Evolutionary conservation across 192 early-diverging fungal species (phyloP).

Genomic region (Haplosporangium gracile): DNA sequence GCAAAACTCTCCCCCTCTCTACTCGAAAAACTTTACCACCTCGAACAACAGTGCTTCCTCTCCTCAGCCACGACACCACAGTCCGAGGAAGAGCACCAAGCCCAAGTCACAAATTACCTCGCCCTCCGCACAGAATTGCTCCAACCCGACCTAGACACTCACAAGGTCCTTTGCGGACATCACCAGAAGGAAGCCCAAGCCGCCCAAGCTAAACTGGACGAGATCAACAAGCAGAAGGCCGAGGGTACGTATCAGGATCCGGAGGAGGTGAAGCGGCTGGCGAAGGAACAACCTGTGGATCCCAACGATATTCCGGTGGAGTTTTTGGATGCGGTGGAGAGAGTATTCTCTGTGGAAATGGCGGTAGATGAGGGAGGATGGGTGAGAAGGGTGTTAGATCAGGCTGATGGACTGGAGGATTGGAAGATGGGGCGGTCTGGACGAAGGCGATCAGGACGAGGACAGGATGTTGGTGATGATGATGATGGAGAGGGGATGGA

Average conservation of each 20-base stretch:
- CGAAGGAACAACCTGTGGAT: constrained; percentile 42
- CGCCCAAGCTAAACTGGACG: constrained; percentile 18
- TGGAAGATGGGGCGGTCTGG: constrained; percentile 32
- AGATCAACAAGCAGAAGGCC: constrained; percentile 26
- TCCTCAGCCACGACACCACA: neutral
- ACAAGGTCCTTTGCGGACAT: constrained; percentile 37
- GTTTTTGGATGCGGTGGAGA: constrained; percentile 19
- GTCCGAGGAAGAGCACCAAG: constrained; percentile 6
- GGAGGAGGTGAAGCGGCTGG: constrained; percentile 21
- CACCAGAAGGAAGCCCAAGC: constrained; percentile 36
- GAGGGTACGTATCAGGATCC: constrained; percentile 33
- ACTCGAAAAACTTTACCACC: constrained; percentile 12
- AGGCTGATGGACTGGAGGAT: constrained; percentile 34
- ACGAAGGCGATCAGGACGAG: neutral
- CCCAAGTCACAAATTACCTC: neutral
- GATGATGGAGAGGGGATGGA: neutral
- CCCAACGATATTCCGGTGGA: constrained; percentile 46
- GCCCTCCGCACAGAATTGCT: constrained; percentile 16
- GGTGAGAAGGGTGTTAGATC: constrained; percentile 30
- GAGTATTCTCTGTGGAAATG: constrained; percentile 23
- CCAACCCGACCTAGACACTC: constrained; percentile 19
- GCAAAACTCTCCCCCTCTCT: constrained; percentile 27
- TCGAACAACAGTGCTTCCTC: constrained; percentile 15
- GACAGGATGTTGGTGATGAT: neutral
- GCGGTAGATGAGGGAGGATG: neutral